Evolutionary conservation across 371 early-diverging fungal species (phyloP).

Genomic region (Mortierella sp.): DNA sequence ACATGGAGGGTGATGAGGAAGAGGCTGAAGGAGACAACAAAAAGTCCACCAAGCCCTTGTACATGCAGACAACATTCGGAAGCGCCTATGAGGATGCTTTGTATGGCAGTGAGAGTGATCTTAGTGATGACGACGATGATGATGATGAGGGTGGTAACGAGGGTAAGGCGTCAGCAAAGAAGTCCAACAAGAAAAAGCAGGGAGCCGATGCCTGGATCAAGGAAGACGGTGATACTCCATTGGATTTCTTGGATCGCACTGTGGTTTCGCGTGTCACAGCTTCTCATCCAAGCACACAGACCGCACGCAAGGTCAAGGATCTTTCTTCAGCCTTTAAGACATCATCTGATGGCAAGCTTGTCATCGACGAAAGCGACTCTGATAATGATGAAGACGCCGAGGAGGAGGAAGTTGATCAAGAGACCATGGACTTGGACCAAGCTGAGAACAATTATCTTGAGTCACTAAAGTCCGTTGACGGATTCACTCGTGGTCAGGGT

Average conservation of each 20-base stretch:
- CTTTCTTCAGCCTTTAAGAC: slow-evolving; percentile 69
- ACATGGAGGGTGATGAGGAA: slow-evolving; percentile 66
- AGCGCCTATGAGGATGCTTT: slow-evolving; percentile 91
- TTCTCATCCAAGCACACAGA: slow-evolving; percentile 42
- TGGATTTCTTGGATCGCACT: slow-evolving; percentile 93
- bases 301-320: slow-evolving; percentile 65
- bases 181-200: slow-evolving; percentile 62
- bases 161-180: slow-evolving; percentile 54
- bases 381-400: slow-evolving; percentile 49
- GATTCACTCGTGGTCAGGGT: slow-evolving; percentile 85
- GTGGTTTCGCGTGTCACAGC: slow-evolving; percentile 85
- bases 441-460: slow-evolving; percentile 88
- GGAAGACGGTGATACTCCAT: slow-evolving; percentile 83
- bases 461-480: slow-evolving; percentile 83
- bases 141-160: slow-evolving; percentile 58
- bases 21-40: slow-evolving; percentile 60
- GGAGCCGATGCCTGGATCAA: slow-evolving; percentile 74
- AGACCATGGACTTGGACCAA: slow-evolving; percentile 61
- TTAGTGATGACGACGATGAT: slow-evolving; percentile 79
- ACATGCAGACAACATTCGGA: slow-evolving; percentile 61
- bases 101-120: slow-evolving; percentile 92
- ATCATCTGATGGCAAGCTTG: slow-evolving; percentile 81
- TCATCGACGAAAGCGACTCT: slow-evolving; percentile 79
- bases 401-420: slow-evolving; percentile 58
- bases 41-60: slow-evolving; percentile 55